phyloP scores from a whole-genome alignment of 179 eudicot genomes.

The Vitellaria paradoxa region DNA sequence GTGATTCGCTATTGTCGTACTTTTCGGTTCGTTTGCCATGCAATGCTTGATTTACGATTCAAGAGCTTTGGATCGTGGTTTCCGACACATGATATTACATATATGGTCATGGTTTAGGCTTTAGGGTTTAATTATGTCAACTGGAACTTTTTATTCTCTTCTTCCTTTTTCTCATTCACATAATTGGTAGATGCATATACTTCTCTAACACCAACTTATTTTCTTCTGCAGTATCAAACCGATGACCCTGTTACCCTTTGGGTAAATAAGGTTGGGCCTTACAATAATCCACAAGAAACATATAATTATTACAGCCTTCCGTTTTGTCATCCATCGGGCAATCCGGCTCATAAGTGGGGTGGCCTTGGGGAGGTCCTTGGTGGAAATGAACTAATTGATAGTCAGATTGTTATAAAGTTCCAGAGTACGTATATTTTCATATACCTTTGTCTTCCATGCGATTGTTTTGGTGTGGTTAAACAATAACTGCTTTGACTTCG shows the following conservation, averaged over 20 bases:
- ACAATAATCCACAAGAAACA: slow-evolving; percentile 94
- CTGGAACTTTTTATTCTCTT: background rate
- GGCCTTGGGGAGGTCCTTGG: slow-evolving; percentile 98
- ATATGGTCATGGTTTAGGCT: background rate
- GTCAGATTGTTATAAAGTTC: slow-evolving; percentile 73
- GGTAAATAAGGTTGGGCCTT: slow-evolving; percentile 98
- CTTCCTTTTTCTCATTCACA: background rate
- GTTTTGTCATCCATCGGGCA: slow-evolving; percentile 66
- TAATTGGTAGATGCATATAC: background rate
- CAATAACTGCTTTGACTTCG: slow-evolving; percentile 5
- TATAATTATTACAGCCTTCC: slow-evolving; percentile 93
- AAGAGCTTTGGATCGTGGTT: background rate
- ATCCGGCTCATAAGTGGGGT: slow-evolving; percentile 87
- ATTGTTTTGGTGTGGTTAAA: slow-evolving; percentile 13
- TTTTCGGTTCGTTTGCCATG: background rate
- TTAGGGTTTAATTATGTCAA: background rate
- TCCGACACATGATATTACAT: background rate
- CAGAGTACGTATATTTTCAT: slow-evolving; percentile 44
- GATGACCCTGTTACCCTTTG: slow-evolving; percentile 73
- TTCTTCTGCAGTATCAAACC: slow-evolving; percentile 53
- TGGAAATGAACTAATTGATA: slow-evolving; percentile 95
- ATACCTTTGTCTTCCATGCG: background rate
- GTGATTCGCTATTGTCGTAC: background rate
- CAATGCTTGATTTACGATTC: background rate
- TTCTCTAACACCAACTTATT: slow-evolving; percentile 18